phyloP scores from a whole-genome alignment of 176 grass and related monocot species.

The Phoenix dactylifera region DNA sequence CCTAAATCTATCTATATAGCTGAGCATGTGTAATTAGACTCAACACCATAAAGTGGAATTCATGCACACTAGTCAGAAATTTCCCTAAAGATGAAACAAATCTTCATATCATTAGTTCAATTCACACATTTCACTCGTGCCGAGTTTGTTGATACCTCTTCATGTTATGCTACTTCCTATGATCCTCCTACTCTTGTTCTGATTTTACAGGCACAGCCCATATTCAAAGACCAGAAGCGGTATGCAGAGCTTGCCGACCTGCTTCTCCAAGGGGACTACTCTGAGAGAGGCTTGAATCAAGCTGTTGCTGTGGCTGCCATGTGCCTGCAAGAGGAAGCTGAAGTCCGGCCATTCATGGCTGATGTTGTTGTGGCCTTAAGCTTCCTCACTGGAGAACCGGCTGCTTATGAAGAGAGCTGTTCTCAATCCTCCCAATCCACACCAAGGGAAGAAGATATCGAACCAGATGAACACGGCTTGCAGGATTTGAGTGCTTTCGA shows the following conservation, averaged over 20 bases:
- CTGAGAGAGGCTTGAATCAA: constrained; percentile 53
- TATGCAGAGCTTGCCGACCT: constrained; percentile 61
- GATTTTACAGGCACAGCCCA: constrained; percentile 49
- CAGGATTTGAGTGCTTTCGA: constrained; percentile 22
- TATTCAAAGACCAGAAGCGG: constrained; percentile 55
- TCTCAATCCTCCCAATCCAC: not conserved
- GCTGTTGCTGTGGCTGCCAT: constrained; percentile 67
- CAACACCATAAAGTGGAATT: too few species aligned
- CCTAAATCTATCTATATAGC: too few species aligned
- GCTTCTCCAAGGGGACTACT: constrained; percentile 53
- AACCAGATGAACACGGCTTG: constrained; percentile 5
- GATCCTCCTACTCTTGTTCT: constrained; percentile 14
- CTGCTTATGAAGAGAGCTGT: constrained; percentile 19
- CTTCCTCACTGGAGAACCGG: constrained; percentile 34
- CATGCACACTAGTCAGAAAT: too few species aligned
- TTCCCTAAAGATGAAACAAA: too few species aligned
- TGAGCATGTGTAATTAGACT: too few species aligned
- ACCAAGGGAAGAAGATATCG: constrained; percentile 19
- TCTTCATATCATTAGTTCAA: too few species aligned
- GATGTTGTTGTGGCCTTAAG: constrained; percentile 61
- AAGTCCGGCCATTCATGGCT: constrained; percentile 56
- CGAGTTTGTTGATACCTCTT: too few species aligned
- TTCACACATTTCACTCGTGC: too few species aligned
- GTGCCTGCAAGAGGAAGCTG: constrained; percentile 76
- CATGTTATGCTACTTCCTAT: too few species aligned